These are phyloP conservation scores for Medicago ruthenica DNA, from an alignment of 306 rosid genomes.

Conservation along the genomic window DNA sequence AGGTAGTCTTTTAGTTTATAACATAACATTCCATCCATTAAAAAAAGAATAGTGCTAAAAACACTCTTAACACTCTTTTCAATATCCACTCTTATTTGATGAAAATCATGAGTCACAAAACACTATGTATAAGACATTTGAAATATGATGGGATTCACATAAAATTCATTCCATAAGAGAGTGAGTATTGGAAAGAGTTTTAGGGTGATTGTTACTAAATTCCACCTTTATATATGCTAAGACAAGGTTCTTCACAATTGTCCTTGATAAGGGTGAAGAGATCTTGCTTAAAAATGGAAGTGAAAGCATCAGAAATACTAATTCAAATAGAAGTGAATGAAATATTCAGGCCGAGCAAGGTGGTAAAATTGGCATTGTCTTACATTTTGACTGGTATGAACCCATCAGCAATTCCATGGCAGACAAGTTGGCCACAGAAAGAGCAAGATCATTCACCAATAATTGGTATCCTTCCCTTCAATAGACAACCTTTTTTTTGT, in stretches of 20 bases:
- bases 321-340: slow-evolving; percentile 14
- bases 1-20: slow-evolving; percentile 38
- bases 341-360: slow-evolving; percentile 56
- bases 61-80: background rate
- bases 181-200: too few relatives aligned
- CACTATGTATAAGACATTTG: too few relatives aligned
- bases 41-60: background rate
- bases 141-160: too few relatives aligned
- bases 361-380: slow-evolving; percentile 38
- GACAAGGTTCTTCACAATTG: background rate
- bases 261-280: background rate
- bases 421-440: slow-evolving; percentile 63
- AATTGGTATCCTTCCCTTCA: slow-evolving; percentile 47
- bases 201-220: too few relatives aligned
- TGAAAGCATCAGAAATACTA: background rate
- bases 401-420: slow-evolving; percentile 57
- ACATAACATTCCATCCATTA: background rate
- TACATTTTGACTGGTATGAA: slow-evolving; percentile 53
- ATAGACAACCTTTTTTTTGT: background rate
- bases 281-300: background rate
- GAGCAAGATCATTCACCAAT: slow-evolving; percentile 58
- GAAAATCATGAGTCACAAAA: background rate
- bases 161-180: too few relatives aligned
- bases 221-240: background rate
- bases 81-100: background rate